A percentile compares a stretch with the other conserved stretches of the same genome.
phyloP scores from a whole-genome alignment of 148 eudicot genomes.

The Polygonum aviculare region DNA sequence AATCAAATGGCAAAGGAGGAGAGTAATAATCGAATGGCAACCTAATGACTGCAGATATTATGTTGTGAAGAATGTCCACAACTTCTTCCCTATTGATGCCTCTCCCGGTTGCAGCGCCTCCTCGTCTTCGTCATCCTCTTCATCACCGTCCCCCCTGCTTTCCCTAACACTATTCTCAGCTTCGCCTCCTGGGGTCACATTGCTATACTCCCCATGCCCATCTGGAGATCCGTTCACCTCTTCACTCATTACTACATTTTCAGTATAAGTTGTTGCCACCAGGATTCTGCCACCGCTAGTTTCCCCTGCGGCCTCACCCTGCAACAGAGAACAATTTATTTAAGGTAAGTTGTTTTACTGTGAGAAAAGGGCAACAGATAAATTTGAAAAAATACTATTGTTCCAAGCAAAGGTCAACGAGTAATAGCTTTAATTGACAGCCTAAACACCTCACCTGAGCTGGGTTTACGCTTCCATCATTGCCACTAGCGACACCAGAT shows the following conservation, averaged over 20 bases:
- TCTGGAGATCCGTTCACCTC: constrained; percentile 64
- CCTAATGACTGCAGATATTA: constrained; percentile 14
- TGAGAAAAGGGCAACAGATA: too few relatives aligned
- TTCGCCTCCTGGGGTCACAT: constrained; percentile 13
- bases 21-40: background rate
- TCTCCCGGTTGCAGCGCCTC: constrained; percentile 85
- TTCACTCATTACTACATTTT: constrained; percentile 38
- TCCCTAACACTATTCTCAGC: constrained; percentile 1
- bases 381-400: too few relatives aligned
- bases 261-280: constrained; percentile 25
- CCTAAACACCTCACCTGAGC: constrained; percentile 34
- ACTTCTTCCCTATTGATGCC: constrained; percentile 80
- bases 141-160: constrained; percentile 16
- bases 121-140: constrained; percentile 43
- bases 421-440: background rate
- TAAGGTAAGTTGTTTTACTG: background rate
- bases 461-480: constrained; percentile 42
- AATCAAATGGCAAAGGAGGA: background rate
- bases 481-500: constrained; percentile 40
- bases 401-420: background rate
- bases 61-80: constrained; percentile 83
- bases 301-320: constrained; percentile 43
- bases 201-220: constrained; percentile 17
- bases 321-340: background rate
- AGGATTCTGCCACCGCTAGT: constrained; percentile 20